Base-by-base conservation (phyloP, 202 grass and related monocot genomes). In the Panicum hallii region DNA sequence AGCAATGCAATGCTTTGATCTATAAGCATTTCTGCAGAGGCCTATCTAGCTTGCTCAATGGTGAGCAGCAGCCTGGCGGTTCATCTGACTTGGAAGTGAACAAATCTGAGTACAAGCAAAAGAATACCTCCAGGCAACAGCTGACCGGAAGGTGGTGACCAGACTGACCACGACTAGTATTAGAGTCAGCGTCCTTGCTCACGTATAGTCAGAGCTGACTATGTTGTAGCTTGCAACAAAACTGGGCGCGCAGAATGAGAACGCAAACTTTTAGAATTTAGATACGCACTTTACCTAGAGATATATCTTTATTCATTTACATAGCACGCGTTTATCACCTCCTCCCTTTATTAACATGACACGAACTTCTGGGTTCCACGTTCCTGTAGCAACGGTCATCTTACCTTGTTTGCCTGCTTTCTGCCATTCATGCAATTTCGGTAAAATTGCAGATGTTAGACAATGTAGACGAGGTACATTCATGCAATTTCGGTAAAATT, bases 11-110 rank as follows among this genome's bases (percentile, higher is more conserved):
- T 82, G 23, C 56, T 54, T 23, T 84, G 65, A 77, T 79, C 56
- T 60, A 23, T 34, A 5, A 72, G 23, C 84, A 91, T 90, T 97
- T 91, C 78, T 93, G 92, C 79, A 75, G 52, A 79, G 94, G 74
- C 67, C 68, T 94, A 65, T 90, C 80, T 4, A 90, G 49, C 67
- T 84, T 90, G 61, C 89, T 97, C 3, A 92, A 83, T 55, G 72
- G 80, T 26, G 86, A 83, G 22, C 49, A 76, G 16, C 69, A 75
- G 12, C 10, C 30, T 32, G 17, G 71, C 40, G 86, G 70, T 49
- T 43, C 83, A 64, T 86, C 65, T 38, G 41, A 82, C 54, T 80
- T 82, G 43, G 60, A 83, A 58, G 23, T 11, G 2, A 71, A 15
- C 17, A 67, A 5, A 53, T 80, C 44, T 88, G 50, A 75, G 5